Percentiles rank a stretch among this genome's conserved stretches.
These are phyloP conservation scores for Colletotrichum sp. DNA, from an alignment of 2,329 filamentous ascomycete genomes.

Conservation along the genomic window DNA sequence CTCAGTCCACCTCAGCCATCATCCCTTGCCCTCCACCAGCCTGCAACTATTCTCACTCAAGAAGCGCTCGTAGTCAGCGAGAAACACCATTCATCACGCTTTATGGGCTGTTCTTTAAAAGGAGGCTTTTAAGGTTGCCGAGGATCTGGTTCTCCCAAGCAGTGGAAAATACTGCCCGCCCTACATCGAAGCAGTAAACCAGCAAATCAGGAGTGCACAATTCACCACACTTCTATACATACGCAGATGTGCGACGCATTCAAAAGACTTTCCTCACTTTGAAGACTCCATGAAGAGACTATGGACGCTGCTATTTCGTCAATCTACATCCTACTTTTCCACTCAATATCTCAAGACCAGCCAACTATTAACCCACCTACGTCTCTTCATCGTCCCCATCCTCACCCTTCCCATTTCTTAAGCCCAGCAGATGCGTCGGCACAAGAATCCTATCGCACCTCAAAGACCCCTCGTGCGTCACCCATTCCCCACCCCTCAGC, in stretches of 20 bases:
- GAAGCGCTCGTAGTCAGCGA: too few species aligned
- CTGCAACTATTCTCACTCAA: too few species aligned
- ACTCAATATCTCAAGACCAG: neutral
- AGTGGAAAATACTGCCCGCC: too few species aligned
- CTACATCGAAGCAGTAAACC: neutral
- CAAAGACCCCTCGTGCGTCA: neutral
- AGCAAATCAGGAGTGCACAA: neutral
- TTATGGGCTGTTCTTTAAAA: fast-evolving
- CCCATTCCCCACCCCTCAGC: neutral
- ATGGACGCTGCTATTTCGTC: neutral
- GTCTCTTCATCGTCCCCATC: neutral
- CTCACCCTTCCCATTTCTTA: neutral
- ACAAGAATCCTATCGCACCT: neutral
- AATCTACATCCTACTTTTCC: neutral
- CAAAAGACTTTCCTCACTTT: neutral
- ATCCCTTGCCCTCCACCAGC: neutral
- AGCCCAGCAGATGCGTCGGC: neutral
- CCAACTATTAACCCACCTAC: neutral
- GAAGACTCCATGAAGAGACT: neutral
- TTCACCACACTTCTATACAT: too few species aligned
- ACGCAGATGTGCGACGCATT: too few species aligned
- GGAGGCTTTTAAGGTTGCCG: too few species aligned
- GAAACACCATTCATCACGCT: too few species aligned
- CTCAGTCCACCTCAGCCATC: neutral
- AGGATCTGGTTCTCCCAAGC: fast-evolving